These are phyloP conservation scores for Amanita brunnescens DNA, from an alignment of 768 basidiomycete species.

Conservation along the genomic window DNA sequence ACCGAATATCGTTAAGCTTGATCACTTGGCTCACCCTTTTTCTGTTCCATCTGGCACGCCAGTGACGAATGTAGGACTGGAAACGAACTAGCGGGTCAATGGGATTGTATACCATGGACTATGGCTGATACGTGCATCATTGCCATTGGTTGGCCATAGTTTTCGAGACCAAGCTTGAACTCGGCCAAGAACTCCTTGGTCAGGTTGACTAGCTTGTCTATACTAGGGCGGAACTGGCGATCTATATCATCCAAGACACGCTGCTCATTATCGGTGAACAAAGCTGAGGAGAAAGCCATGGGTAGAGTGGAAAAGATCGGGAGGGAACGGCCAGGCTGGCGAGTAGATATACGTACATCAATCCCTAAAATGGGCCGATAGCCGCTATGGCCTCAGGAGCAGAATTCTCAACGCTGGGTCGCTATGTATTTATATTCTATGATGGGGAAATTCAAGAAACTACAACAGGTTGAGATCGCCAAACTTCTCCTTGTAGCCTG, in stretches of 20 bases:
- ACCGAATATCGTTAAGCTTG: background rate
- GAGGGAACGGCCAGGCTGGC: background rate
- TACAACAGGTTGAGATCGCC: slow-evolving; percentile 91
- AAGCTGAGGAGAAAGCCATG: slow-evolving; percentile 37
- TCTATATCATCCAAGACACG: slow-evolving; percentile 57
- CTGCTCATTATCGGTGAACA: slow-evolving; percentile 30
- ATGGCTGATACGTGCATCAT: slow-evolving; percentile 64
- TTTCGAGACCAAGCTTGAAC: slow-evolving; percentile 60
- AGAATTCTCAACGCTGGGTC: background rate
- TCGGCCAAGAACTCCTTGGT: slow-evolving; percentile 76
- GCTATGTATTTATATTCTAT: background rate
- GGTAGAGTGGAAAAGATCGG: slow-evolving; percentile 11
- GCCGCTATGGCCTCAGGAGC: background rate
- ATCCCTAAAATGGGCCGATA: slow-evolving; percentile 18
- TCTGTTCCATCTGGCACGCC: slow-evolving; percentile 92
- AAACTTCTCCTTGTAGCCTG: slow-evolving; percentile 93
- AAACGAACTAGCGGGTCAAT: slow-evolving; percentile 2
- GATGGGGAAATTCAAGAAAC: slow-evolving; percentile 13
- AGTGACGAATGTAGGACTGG: slow-evolving; percentile 90
- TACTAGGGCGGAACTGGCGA: slow-evolving; percentile 59
- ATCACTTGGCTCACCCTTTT: slow-evolving; percentile 56
- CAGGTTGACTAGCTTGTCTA: slow-evolving; percentile 56
- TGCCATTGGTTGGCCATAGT: slow-evolving; percentile 77
- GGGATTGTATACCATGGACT: background rate
- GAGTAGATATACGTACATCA: slow-evolving; percentile 15